Percentiles rank a stretch among this genome's conserved stretches.
Evolutionary conservation across 2,329 filamentous ascomycete genomes (phyloP).

Genomic region (Calonectria pseudoreteaudii): DNA sequence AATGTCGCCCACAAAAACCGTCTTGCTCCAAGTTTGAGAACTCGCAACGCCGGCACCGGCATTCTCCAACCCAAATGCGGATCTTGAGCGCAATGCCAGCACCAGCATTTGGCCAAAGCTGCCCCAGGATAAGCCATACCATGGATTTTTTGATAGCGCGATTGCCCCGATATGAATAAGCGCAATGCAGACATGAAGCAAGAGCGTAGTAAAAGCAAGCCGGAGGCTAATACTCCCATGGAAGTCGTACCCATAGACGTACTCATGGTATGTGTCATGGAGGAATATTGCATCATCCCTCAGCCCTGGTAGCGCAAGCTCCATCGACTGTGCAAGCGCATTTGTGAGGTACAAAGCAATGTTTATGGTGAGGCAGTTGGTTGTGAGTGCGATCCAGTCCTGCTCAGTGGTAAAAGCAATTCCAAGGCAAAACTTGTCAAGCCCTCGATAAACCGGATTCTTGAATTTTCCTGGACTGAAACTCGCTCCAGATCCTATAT

Average conservation of each 20-base stretch:
- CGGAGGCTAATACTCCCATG: neutral
- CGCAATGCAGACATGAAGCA: neutral
- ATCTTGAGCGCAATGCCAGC: neutral
- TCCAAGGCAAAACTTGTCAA: neutral
- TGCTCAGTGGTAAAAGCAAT: neutral
- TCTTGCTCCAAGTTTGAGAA: slow-evolving; percentile 3
- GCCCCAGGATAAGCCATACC: neutral
- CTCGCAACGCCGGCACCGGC: neutral
- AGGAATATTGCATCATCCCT: neutral
- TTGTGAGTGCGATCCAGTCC: neutral
- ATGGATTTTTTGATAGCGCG: neutral
- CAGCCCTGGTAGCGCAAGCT: neutral
- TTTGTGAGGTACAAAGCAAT: neutral
- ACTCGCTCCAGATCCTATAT: neutral
- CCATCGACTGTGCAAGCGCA: neutral
- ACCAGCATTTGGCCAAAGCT: slow-evolving; percentile 6
- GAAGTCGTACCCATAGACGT: neutral
- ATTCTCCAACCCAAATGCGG: neutral
- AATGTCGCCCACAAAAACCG: neutral
- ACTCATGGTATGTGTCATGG: neutral
- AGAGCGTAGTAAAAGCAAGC: neutral
- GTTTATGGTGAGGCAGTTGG: neutral
- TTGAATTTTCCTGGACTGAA: neutral
- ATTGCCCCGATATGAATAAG: neutral
- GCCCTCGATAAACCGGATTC: neutral